These are phyloP conservation scores for Pichia californica DNA, from an alignment of 805 yeast species.

Conservation along the genomic window DNA sequence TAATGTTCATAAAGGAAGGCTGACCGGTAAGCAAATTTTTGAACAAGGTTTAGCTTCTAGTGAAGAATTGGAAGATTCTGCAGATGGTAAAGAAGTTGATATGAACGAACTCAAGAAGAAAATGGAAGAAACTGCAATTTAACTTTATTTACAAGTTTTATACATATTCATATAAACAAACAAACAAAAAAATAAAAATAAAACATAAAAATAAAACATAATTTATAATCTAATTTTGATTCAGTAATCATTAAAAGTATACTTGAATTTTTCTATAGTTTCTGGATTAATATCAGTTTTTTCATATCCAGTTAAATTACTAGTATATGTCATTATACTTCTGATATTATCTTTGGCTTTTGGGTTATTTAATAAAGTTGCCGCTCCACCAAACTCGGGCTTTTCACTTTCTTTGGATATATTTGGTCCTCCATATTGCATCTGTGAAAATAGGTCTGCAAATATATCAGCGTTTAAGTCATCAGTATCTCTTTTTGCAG, in stretches of 20 bases:
- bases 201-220: no score
- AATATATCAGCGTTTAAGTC: not conserved
- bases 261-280: slow-evolving; percentile 1
- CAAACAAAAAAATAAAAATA: no score
- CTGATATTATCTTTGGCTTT: not conserved
- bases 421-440: not conserved
- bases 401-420: slow-evolving; percentile 1
- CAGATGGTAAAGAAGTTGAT: slow-evolving; percentile 24
- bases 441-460: not conserved
- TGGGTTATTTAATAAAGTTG: not conserved
- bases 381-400: slow-evolving; percentile 5
- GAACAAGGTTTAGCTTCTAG: slow-evolving; percentile 80
- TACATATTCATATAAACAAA: no score
- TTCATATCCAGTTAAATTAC: not conserved
- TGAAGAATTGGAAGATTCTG: slow-evolving; percentile 43
- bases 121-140: slow-evolving; percentile 12
- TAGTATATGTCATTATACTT: no score
- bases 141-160: no score
- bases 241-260: slow-evolving; percentile 7
- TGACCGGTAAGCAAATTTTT: slow-evolving; percentile 85
- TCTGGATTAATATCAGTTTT: not conserved
- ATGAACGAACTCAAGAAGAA: slow-evolving; percentile 12
- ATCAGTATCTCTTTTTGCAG: not conserved
- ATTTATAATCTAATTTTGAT: no score
- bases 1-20: slow-evolving; percentile 63